These are phyloP conservation scores for Silene coronaria DNA, from an alignment of 179 eudicot genomes.

Conservation along the genomic window DNA sequence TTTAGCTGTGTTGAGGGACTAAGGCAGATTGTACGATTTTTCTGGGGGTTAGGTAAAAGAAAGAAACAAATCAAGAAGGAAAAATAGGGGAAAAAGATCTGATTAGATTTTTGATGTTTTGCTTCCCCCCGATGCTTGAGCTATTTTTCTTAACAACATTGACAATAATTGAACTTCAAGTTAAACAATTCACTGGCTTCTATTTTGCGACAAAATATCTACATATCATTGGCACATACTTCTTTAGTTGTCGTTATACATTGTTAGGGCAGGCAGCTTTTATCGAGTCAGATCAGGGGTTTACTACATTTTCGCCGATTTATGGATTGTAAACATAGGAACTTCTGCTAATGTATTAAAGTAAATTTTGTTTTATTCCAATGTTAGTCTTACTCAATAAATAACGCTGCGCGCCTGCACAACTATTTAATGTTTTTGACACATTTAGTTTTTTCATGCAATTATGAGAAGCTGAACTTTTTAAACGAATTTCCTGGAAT, in stretches of 20 bases:
- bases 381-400: background rate
- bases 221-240: background rate
- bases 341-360: background rate
- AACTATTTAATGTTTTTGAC: background rate
- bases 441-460: background rate
- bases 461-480: constrained; percentile 5
- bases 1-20: background rate
- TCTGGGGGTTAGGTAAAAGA: background rate
- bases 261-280: background rate
- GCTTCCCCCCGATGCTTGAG: constrained; percentile 10
- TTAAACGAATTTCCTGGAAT: background rate
- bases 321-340: background rate
- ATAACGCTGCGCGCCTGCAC: background rate
- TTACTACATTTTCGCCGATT: background rate
- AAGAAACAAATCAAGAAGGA: constrained; percentile 1
- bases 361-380: background rate
- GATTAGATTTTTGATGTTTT: background rate
- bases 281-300: background rate
- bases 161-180: constrained; percentile 4
- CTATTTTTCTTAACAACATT: background rate
- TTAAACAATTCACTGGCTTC: constrained; percentile 14
- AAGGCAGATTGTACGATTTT: background rate
- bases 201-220: constrained; percentile 18
- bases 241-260: background rate
- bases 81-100: background rate